Conservation (phyloP, 1,284 basidiomycete species). For the Volvariella surrecta region DNA sequence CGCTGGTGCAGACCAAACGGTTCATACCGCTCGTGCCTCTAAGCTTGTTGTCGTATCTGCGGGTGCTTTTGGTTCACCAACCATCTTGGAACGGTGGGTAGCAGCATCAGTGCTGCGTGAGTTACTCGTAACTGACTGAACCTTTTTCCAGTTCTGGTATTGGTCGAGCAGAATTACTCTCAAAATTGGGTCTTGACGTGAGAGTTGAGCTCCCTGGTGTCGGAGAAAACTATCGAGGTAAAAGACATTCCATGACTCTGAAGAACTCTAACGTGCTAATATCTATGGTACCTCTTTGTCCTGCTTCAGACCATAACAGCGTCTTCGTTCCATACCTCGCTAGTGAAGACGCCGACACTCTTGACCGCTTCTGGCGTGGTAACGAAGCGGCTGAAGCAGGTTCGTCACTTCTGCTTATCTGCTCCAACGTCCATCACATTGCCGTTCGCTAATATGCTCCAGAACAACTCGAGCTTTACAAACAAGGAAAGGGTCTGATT, state of each 20-base stretch:
- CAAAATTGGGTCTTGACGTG: slow-evolving; percentile 20
- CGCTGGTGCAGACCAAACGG: neutral
- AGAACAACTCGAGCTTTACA: slow-evolving; percentile 2
- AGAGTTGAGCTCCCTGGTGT: slow-evolving; percentile 37
- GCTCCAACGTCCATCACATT: neutral
- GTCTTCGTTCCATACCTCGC: slow-evolving; percentile 6
- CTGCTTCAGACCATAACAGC: slow-evolving; percentile 6
- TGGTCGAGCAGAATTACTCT: slow-evolving; percentile 23
- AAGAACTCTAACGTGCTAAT: neutral
- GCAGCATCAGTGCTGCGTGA: no score
- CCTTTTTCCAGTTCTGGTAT: slow-evolving; percentile 19
- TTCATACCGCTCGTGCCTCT: slow-evolving; percentile 20
- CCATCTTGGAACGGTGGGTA: slow-evolving; percentile 27
- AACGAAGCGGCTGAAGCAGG: slow-evolving; percentile 3
- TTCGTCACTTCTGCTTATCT: neutral
- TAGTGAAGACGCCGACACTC: slow-evolving; percentile 5
- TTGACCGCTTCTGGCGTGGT: slow-evolving; percentile 7
- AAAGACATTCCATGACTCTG: neutral
- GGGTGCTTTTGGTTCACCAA: slow-evolving; percentile 35
- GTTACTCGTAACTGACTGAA: no score
- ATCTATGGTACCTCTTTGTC: neutral
- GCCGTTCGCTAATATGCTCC: neutral
- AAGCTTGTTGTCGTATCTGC: slow-evolving; percentile 32
- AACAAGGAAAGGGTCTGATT: slow-evolving; percentile 3
- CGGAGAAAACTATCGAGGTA: slow-evolving; percentile 37